phyloP scores from a whole-genome alignment of 345 rosid genomes.

The Jatropha curcas region DNA sequence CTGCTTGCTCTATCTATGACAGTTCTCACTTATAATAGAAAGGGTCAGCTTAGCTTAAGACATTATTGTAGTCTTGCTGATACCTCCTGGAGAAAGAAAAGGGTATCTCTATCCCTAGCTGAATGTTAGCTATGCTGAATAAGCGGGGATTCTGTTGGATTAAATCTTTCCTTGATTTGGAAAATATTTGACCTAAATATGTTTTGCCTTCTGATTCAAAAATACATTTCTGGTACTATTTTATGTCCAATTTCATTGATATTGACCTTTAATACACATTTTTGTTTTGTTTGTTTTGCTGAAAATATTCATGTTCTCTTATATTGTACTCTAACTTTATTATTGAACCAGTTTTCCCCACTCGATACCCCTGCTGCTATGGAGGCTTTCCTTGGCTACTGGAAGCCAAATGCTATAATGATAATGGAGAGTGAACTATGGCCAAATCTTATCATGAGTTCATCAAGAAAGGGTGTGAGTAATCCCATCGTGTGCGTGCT shows the following conservation, averaged over 20 bases:
- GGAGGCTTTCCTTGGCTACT: constrained; percentile 64
- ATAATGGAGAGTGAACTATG: constrained; percentile 87
- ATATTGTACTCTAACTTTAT: constrained; percentile 17
- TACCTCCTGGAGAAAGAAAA: no score
- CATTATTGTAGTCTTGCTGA: no score
- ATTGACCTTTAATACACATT: background rate
- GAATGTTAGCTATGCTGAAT: no score
- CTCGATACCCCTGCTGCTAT: constrained; percentile 73
- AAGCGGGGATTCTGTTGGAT: no score
- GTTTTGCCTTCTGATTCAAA: background rate
- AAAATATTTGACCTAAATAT: no score
- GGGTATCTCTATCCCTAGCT: no score
- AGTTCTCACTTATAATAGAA: no score
- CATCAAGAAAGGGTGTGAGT: constrained; percentile 67
- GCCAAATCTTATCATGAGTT: constrained; percentile 81
- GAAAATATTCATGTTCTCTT: background rate
- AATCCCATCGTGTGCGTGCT: background rate
- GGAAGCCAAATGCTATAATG: constrained; percentile 76
- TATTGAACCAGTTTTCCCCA: constrained; percentile 67
- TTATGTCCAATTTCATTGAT: background rate
- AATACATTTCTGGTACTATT: background rate
- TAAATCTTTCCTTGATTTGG: no score
- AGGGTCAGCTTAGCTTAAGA: no score
- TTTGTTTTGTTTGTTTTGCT: background rate
- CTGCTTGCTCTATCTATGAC: no score